Percentiles rank a stretch among this genome's conserved stretches.
phyloP scores from a whole-genome alignment of 2,329 filamentous ascomycete genomes.

The Fusarium concolor region DNA sequence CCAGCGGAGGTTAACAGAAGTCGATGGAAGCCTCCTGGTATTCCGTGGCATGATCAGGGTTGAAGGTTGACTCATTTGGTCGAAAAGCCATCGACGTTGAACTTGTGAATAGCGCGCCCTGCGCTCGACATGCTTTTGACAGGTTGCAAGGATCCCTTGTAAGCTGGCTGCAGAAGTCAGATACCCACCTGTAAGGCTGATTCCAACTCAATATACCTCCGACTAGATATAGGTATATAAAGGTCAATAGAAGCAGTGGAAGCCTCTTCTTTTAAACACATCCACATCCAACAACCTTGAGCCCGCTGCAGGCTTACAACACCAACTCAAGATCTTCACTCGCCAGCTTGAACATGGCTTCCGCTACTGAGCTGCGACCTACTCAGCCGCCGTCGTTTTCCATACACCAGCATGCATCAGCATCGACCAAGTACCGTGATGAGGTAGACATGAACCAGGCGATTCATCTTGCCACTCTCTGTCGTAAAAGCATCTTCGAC shows the following conservation, averaged over 20 bases:
- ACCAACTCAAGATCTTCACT: background rate
- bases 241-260: background rate
- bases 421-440: slow-evolving; percentile 5
- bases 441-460: slow-evolving; percentile 45
- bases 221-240: slow-evolving; percentile 17
- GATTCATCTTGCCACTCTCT: slow-evolving; percentile 46
- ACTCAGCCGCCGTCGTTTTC: slow-evolving; percentile 36
- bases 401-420: background rate
- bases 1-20: too few species aligned
- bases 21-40: too few species aligned
- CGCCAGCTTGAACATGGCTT: slow-evolving; percentile 44
- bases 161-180: background rate
- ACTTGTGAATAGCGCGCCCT: slow-evolving; percentile 31
- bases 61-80: slow-evolving; percentile 25
- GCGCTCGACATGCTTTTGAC: slow-evolving; percentile 30
- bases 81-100: background rate
- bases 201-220: background rate
- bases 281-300: background rate
- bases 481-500: slow-evolving; percentile 45
- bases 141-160: background rate
- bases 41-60: background rate
- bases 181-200: slow-evolving; percentile 39
- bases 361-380: slow-evolving; percentile 48
- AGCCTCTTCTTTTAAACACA: background rate
- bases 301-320: background rate